These are phyloP conservation scores for Phytopythium ostracodes DNA, from an alignment of 352 stramenopile species.

Conservation along the genomic window DNA sequence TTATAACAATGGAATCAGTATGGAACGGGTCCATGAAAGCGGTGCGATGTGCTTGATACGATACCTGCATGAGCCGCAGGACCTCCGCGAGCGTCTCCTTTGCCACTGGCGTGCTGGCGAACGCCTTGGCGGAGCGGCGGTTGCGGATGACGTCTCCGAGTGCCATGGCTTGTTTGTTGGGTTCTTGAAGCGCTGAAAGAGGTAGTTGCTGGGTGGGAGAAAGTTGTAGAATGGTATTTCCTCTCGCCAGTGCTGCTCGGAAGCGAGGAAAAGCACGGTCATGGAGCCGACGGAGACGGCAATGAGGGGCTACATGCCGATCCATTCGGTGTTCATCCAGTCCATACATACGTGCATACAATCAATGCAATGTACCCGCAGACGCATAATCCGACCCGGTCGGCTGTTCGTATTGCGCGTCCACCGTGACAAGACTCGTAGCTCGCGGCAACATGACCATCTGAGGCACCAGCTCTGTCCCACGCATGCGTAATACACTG, in stretches of 20 bases:
- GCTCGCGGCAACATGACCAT: background rate
- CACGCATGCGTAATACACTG: background rate
- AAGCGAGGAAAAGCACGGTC: too few relatives aligned
- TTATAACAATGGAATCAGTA: background rate
- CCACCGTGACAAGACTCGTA: background rate
- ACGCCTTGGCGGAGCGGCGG: conserved; percentile 24
- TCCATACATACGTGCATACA: too few relatives aligned
- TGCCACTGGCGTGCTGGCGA: conserved; percentile 25
- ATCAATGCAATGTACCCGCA: too few relatives aligned
- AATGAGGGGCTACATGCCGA: too few relatives aligned
- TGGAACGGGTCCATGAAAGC: background rate
- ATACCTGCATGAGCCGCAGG: conserved; percentile 51
- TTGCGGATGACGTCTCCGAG: conserved; percentile 12
- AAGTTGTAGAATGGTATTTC: background rate
- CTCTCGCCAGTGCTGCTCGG: too few relatives aligned
- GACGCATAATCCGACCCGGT: background rate
- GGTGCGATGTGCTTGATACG: background rate
- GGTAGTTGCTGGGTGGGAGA: background rate
- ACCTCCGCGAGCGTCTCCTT: conserved; percentile 53
- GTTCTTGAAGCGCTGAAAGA: background rate
- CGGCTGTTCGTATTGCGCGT: background rate
- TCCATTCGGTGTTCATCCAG: too few relatives aligned
- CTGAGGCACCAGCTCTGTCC: background rate
- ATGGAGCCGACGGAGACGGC: too few relatives aligned
- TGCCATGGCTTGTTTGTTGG: conserved; percentile 1